These are phyloP conservation scores for Ceriops tagal DNA, from an alignment of 345 rosid genomes.

Conservation along the genomic window DNA sequence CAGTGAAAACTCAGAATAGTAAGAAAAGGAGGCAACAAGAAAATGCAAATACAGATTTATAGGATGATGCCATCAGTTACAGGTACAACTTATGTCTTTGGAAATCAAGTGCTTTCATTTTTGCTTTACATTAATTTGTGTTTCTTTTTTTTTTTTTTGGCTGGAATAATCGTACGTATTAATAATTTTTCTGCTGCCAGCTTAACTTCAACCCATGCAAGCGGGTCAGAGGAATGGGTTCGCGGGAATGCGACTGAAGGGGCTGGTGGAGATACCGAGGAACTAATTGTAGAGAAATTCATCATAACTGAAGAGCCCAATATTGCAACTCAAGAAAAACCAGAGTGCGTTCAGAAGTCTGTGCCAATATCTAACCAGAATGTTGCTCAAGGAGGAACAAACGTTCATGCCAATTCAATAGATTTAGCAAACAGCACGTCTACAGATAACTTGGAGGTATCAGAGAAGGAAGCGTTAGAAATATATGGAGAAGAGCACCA, in stretches of 20 bases:
- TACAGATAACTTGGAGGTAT: conserved; percentile 3
- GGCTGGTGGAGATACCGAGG: conserved; percentile 31
- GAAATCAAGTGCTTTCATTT: not conserved
- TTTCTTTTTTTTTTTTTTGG: not conserved
- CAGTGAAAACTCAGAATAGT: conserved; percentile 23
- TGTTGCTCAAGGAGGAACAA: conserved; percentile 12
- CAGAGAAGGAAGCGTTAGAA: not conserved
- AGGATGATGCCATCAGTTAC: conserved; percentile 32
- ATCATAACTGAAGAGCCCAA: conserved; percentile 28
- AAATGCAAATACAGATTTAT: conserved; percentile 25
- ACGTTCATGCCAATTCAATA: conserved; percentile 9
- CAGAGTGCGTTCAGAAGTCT: conserved; percentile 24
- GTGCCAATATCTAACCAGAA: conserved; percentile 24
- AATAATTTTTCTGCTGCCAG: conserved; percentile 24
- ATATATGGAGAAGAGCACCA: conserved; percentile 9
- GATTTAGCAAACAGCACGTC: not conserved
- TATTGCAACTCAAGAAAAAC: conserved; percentile 30
- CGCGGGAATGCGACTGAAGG: conserved; percentile 19
- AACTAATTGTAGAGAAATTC: conserved; percentile 37
- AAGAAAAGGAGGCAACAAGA: conserved; percentile 53
- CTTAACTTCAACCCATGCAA: conserved; percentile 28
- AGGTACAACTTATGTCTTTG: conserved; percentile 34
- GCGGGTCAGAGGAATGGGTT: conserved; percentile 33
- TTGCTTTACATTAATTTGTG: conserved; percentile 2
- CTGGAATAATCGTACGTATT: too few relatives aligned